phyloP scores from a whole-genome alignment of 2,329 filamentous ascomycete species.

The Plectosphaerella cucumerina region DNA sequence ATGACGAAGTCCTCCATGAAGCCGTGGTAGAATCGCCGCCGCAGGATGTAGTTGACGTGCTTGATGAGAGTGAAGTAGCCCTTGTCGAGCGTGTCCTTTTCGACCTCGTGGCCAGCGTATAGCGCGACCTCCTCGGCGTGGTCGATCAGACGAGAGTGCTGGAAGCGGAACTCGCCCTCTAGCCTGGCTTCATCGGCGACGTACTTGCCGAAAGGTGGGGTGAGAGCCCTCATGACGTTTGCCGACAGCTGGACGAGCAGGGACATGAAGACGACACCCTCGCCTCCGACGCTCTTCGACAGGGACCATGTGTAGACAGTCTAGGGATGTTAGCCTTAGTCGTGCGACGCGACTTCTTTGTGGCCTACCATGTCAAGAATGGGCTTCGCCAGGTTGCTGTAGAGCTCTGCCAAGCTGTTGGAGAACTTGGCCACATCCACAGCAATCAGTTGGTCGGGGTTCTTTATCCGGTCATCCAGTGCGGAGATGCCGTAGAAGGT shows the following conservation, averaged over 20 bases:
- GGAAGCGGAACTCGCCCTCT: slow-evolving; percentile 94
- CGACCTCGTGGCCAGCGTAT: slow-evolving; percentile 85
- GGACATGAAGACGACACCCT: slow-evolving; percentile 93
- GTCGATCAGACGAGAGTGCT: slow-evolving; percentile 91
- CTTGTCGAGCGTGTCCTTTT: slow-evolving; percentile 96
- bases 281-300: slow-evolving; percentile 90
- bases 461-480: slow-evolving; percentile 95
- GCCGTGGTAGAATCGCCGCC: slow-evolving; percentile 91
- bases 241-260: slow-evolving; percentile 90
- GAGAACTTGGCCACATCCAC: slow-evolving; percentile 97
- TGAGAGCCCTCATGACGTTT: slow-evolving; percentile 87
- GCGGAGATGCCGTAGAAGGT: slow-evolving; percentile 97
- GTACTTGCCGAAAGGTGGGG: slow-evolving; percentile 94
- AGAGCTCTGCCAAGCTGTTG: slow-evolving; percentile 89
- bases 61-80: slow-evolving; percentile 99
- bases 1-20: slow-evolving; percentile 99
- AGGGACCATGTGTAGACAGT: slow-evolving; percentile 92
- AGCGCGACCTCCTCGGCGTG: slow-evolving; percentile 93
- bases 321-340: slow-evolving; percentile 25
- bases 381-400: slow-evolving; percentile 94
- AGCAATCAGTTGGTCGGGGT: slow-evolving; percentile 94
- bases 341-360: not conserved
- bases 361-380: slow-evolving; percentile 76
- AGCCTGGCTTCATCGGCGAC: slow-evolving; percentile 92
- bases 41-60: slow-evolving; percentile 93